A percentile compares a stretch with the other conserved stretches of the same genome.
phyloP scores from a whole-genome alignment of 768 basidiomycete species.

The Ramaria rubella region DNA sequence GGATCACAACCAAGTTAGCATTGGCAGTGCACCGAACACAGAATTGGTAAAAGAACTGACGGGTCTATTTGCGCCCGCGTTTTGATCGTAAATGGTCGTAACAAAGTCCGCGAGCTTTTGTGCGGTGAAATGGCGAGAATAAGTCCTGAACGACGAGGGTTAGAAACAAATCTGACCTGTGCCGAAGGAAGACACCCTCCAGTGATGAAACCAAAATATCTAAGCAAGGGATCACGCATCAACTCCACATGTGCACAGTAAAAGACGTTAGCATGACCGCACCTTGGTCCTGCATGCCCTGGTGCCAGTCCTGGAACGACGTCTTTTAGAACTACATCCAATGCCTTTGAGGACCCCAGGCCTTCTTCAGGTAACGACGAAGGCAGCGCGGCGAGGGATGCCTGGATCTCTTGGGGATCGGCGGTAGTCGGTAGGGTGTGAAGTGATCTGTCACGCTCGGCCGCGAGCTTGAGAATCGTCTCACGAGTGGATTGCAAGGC shows the following conservation, averaged over 20 bases:
- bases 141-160: constrained; percentile 19
- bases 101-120: constrained; percentile 30
- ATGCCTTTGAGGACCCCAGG: constrained; percentile 23
- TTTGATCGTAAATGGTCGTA: constrained; percentile 28
- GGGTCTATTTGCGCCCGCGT: constrained; percentile 28
- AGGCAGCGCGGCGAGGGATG: constrained; percentile 20
- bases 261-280: background rate
- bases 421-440: constrained; percentile 3
- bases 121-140: constrained; percentile 19
- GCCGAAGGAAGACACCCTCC: constrained; percentile 2
- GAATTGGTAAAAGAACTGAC: constrained; percentile 11
- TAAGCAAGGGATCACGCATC: background rate
- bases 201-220: constrained; percentile 16
- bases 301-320: constrained; percentile 27
- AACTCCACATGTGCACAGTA: background rate
- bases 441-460: background rate
- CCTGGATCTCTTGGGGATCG: constrained; percentile 12
- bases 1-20: background rate
- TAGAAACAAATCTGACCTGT: constrained; percentile 1
- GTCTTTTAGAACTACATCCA: constrained; percentile 21
- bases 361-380: constrained; percentile 23
- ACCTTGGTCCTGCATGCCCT: constrained; percentile 32
- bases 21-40: background rate
- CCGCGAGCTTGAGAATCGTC: constrained; percentile 3
- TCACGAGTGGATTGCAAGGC: background rate